Evolutionary conservation across 352 stramenopile species (phyloP), one percentile per base, ranked within the genome.

Genomic region (Phytophthora sp.): DNA sequence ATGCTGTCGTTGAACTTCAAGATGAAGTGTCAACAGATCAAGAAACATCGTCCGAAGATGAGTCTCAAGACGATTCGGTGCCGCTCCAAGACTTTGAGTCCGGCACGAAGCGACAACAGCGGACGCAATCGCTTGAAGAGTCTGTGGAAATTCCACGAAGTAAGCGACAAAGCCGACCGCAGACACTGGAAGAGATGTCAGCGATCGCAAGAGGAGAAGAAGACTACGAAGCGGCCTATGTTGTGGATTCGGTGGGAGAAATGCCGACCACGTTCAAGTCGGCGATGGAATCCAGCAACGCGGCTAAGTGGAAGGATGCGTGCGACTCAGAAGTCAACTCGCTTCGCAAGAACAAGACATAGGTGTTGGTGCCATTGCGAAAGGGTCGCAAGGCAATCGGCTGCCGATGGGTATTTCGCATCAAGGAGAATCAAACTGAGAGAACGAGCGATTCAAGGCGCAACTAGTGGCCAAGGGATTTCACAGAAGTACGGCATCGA

Each of bases 231-330:
- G 47, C 54, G 12, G 65, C 57, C 7, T 61, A 38, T 15, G 50
- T 68, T 16, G 51, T 68, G 31, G 35, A 68, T 62, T 58, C 57
- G 63, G 60, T n/a, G n/a, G n/a, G n/a, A n/a, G n/a, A n/a, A n/a
- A n/a, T n/a, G n/a, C n/a, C n/a, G n/a, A n/a, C n/a, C 4, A 58
- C 58, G 44, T 68, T 59, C 20, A 56, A 45, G 27, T 60, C 39
- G 27, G 66, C 58, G 24, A 72, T 67, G 58, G 29, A 68, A 46
- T 59, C 49, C 35, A 57, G 2, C 38, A 36, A 65, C 41, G 27
- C 59, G 23, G 31, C 9, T 24, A 69, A 65, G 30, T 71, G 45
- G 33, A 57, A 63, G 26, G 44, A 64, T 51, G 56, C 56, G 5
- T 57, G 45, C 7, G n/a, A 50, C 21, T 57, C 45, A 7, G 42